Percentiles rank a stretch among this genome's conserved stretches.
phyloP scores from a whole-genome alignment of 164 flowering plant species.

The Chimonanthus praecox region DNA sequence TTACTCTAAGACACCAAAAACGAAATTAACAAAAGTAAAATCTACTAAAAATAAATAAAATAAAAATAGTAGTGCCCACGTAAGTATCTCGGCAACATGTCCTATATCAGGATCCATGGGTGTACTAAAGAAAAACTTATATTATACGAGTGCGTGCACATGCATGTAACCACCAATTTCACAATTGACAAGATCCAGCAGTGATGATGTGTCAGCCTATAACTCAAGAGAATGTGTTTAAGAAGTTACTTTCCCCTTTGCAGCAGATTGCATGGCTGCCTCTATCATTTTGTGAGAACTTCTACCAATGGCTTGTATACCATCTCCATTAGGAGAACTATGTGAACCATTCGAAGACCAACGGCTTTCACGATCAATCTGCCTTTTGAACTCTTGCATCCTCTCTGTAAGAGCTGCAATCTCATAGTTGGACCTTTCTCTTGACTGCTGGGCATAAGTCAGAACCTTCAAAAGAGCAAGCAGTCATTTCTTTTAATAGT shows the following conservation, averaged over 20 bases:
- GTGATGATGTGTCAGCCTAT: background rate
- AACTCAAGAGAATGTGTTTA: background rate
- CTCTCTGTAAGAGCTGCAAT: constrained; percentile 84
- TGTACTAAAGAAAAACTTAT: too few relatives aligned
- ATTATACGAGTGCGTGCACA: background rate
- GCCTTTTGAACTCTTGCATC: constrained; percentile 89
- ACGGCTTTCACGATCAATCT: constrained; percentile 79
- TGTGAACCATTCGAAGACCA: constrained; percentile 57
- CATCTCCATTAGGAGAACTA: constrained; percentile 56
- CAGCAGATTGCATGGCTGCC: constrained; percentile 71
- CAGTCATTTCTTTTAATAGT: background rate
- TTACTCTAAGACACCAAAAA: too few relatives aligned
- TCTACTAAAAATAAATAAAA: too few relatives aligned
- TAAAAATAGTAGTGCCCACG: too few relatives aligned
- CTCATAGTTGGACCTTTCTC: constrained; percentile 91
- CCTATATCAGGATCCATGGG: too few relatives aligned
- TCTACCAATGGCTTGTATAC: constrained; percentile 38
- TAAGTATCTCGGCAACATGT: too few relatives aligned
- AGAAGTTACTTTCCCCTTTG: constrained; percentile 74
- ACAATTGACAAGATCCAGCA: background rate
- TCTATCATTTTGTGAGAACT: constrained; percentile 51
- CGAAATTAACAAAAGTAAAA: too few relatives aligned
- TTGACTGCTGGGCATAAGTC: constrained; percentile 88
- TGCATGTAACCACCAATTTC: background rate
- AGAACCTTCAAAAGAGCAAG: constrained; percentile 55